phyloP scores from a whole-genome alignment of 352 stramenopile species.

The Lagenidium sp. region DNA sequence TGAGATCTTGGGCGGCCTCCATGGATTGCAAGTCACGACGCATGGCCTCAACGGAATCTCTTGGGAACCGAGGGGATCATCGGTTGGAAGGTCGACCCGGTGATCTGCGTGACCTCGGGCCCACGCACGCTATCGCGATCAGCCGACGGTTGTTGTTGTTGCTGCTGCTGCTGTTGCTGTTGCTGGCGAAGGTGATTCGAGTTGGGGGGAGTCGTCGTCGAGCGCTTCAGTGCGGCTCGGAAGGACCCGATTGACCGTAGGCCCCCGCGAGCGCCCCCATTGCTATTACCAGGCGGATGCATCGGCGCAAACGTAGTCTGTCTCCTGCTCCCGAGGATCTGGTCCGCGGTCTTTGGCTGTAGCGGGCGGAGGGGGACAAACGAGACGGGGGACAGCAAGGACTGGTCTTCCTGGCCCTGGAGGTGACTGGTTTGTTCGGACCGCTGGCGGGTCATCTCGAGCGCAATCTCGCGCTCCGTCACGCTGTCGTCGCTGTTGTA shows the following conservation, averaged over 20 bases:
- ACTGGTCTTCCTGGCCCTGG: too few relatives aligned
- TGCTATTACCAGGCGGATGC: not conserved
- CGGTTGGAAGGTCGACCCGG: too few relatives aligned
- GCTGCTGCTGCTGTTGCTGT: not conserved
- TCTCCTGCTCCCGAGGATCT: constrained; percentile 13
- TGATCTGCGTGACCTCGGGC: too few relatives aligned
- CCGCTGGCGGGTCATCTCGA: constrained; percentile 19
- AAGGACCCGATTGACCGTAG: constrained; percentile 20
- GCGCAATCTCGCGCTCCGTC: constrained; percentile 10
- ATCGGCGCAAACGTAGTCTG: not conserved
- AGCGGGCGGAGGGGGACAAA: constrained; percentile 15
- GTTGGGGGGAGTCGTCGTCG: not conserved
- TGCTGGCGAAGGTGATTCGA: not conserved
- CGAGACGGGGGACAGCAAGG: constrained; percentile 1
- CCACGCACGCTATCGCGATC: too few relatives aligned
- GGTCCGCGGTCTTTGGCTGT: constrained; percentile 16
- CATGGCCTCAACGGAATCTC: too few relatives aligned
- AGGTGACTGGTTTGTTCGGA: constrained; percentile 10
- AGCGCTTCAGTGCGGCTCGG: constrained; percentile 2
- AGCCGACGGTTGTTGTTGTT: too few relatives aligned
- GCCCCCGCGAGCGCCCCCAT: not conserved
- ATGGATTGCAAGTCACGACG: too few relatives aligned
- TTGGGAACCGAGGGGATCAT: too few relatives aligned
- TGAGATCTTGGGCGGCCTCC: too few relatives aligned
- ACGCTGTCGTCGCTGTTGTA: constrained; percentile 13